phyloP scores from a whole-genome alignment of 768 basidiomycete genomes.

The Lactifluus piperatus region DNA sequence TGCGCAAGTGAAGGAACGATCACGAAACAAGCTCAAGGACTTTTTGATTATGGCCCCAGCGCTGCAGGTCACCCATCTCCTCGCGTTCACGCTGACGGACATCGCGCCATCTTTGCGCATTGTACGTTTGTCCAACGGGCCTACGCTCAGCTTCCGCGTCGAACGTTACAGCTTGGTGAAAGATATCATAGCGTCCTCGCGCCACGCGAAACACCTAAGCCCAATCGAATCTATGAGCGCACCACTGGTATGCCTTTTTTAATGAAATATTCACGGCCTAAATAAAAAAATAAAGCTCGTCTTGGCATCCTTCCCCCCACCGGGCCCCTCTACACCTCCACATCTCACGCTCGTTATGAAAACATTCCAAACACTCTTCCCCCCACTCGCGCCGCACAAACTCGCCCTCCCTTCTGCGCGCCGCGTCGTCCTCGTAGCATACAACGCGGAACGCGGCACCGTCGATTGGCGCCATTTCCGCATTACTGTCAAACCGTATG shows the following conservation, averaged over 20 bases:
- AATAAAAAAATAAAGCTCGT: constrained; percentile 54
- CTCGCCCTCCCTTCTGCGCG: constrained; percentile 83
- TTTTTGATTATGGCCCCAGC: constrained; percentile 88
- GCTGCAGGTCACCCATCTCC: constrained; percentile 83
- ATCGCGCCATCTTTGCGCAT: constrained; percentile 82
- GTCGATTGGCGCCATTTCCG: constrained; percentile 92
- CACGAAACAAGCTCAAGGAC: constrained; percentile 86
- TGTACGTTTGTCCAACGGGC: constrained; percentile 79
- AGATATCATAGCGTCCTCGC: constrained; percentile 61
- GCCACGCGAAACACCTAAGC: constrained; percentile 65
- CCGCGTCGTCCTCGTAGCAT: constrained; percentile 87
- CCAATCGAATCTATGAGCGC: constrained; percentile 81
- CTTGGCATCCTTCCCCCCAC: constrained; percentile 76
- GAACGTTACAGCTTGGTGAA: constrained; percentile 90
- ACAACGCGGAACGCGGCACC: constrained; percentile 78
- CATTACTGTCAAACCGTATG: constrained; percentile 92
- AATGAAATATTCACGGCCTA: neutral
- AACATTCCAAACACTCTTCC: constrained; percentile 93
- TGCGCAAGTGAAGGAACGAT: constrained; percentile 63
- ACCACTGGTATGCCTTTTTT: constrained; percentile 59
- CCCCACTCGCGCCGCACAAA: constrained; percentile 77
- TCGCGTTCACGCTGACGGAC: constrained; percentile 85
- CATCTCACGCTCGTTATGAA: constrained; percentile 91
- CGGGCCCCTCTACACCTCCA: constrained; percentile 63
- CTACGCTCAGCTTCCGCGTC: constrained; percentile 87